Base-by-base conservation (phyloP, 495 filamentous ascomycete species). In the Parathielavia appendiculata region DNA sequence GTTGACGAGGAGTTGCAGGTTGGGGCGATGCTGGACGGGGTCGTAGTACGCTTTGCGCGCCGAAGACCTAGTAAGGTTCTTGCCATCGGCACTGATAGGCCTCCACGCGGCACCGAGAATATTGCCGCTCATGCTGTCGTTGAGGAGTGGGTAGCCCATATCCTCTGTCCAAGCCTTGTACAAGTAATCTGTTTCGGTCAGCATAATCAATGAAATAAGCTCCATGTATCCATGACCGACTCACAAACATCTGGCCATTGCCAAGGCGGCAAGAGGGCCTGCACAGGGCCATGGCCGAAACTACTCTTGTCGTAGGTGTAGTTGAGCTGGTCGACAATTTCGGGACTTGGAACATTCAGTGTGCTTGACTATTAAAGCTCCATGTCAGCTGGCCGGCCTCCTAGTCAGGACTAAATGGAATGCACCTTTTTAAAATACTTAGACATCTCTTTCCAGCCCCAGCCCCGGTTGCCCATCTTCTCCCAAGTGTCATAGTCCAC, bases 401-500 rank as follows among this genome's bases (percentile, higher is more conserved):
- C n/a, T n/a, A 14, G 1, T 23, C 30, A 2, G 39, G 13, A 2
- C 19, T 51, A 9, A 22, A 35, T 35, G 54, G 38, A n/a, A n/a
- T 51, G 71, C 23, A 71, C 73, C 63, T 78, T 79, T 50, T 75
- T 73, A 39, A 79, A 81, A 60, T 73, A 75, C 0, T 60, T 58
- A 48, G 65, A 67, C 8, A 73, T 30, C 0, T 57, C 56, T 0
- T 82, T 70, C 81, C 82, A 85, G n/a, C 74, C 78, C 83, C 83
- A 86, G 13, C 79, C 77, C 13, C 69, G 63, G 30, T 78, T 79
- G 4, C 82, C 83, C 14, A 83, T 75, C 14, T 73, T 69, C 46
- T 78, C 79, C 84, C 85, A 86, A 32, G 76, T 72, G 64, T 86
- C 79, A 54, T 83, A 84, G 46, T 86, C 81, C 9, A 74, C 65